Evolutionary conservation across 805 yeast species (phyloP).

Genomic region (Wickerhamiella slavikovae): DNA sequence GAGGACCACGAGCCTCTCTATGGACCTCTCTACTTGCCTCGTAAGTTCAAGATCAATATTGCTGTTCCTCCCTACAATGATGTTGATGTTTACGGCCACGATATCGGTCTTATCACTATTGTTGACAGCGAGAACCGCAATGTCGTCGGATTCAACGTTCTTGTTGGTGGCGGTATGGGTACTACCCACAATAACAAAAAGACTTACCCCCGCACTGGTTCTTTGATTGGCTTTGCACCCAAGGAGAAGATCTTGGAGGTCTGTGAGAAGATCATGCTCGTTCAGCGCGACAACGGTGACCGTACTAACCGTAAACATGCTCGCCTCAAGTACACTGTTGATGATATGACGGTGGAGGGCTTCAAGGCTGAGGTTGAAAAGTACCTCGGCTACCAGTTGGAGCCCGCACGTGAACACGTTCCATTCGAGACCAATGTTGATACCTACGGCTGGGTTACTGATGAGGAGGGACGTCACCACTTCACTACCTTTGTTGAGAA

Average conservation of each 20-base stretch:
- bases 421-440: constrained; percentile 76
- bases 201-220: constrained; percentile 91
- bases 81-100: constrained; percentile 91
- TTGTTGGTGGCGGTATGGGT: constrained; percentile 99
- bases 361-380: constrained; percentile 70
- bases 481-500: constrained; percentile 89
- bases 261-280: constrained; percentile 80
- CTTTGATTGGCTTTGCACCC: constrained; percentile 57
- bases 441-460: constrained; percentile 83
- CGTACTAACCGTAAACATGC: constrained; percentile 95
- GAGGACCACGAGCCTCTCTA: constrained; percentile 72
- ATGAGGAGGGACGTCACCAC: constrained; percentile 57
- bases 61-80: constrained; percentile 93
- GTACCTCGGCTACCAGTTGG: constrained; percentile 55
- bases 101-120: constrained; percentile 80
- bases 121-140: constrained; percentile 28
- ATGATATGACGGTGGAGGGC: constrained; percentile 75
- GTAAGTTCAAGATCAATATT: constrained; percentile 87
- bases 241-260: constrained; percentile 51
- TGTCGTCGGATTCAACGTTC: constrained; percentile 65
- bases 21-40: constrained; percentile 72
- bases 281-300: constrained; percentile 89
- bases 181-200: constrained; percentile 90
- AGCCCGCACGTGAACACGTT: constrained; percentile 39
- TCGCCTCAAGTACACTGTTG: constrained; percentile 89